Evolutionary conservation across 805 yeast genomes (phyloP), one percentile per base, ranked within the genome.

Genomic region (Wickerhamomyces mucosus): DNA sequence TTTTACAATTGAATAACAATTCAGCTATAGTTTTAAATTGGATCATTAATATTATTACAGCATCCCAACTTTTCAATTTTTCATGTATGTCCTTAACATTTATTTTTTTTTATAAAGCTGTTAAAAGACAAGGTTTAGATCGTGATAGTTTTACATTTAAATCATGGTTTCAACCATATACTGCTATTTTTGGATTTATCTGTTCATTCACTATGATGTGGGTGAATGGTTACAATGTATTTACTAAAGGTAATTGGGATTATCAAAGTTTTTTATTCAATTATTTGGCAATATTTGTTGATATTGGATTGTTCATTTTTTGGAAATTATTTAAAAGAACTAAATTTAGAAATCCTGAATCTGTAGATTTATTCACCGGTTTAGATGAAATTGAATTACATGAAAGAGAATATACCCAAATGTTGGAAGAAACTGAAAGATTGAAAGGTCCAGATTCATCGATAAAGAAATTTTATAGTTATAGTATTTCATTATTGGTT

Each of bases 11-110:
- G 35, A 65, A 75, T 17, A 61, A 66, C 27, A 60, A 68, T 19
- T 68, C 88, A 17, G 70, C 73, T 12, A 65, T 67, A 3, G 92
- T 81, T 4, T 63, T 82, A 39, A 66, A 64, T 45, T 82, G 89
- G 88, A 61, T 82, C 31, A 70, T 79, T 36, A 78, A 78, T 44
- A 56, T 82, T 36, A 77, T 77, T 31, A 78, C 92, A 4, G 73
- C 75, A 22, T 78, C 80, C 20, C 84, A 77, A 49, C 63, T 76
- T 50, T 67, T 68, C 46, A 77, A 73, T 50, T 78, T 72, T 57
- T 61, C 65, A 32, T 60, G 66, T 36, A 72, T 80, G 48, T 60
- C 75, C 43, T 51, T 65, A 27, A 72, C 80, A 16, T 81, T 71
- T 48, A 42, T 77, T 26, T 67, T 75, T 36, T 82, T 80, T 58